Conservation (phyloP, 1,284 basidiomycete species). For the Moesziomyces parantarcticus region DNA sequence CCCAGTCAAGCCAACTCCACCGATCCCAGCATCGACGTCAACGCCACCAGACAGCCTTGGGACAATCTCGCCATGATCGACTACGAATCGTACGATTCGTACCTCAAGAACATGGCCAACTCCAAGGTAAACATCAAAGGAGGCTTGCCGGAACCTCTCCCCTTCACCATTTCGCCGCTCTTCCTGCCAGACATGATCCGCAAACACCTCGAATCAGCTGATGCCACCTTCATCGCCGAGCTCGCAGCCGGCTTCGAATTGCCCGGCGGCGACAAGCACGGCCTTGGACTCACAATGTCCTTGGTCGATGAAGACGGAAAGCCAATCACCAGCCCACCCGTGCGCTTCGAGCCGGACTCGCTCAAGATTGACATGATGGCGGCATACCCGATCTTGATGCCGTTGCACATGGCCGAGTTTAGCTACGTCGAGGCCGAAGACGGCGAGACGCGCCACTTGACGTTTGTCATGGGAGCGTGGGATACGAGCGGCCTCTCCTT, state of each 20-base stretch:
- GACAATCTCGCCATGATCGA: conserved; percentile 37
- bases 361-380: conserved; percentile 45
- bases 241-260: conserved; percentile 24
- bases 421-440: conserved; percentile 21
- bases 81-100: conserved; percentile 37
- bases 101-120: conserved; percentile 8
- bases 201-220: conserved; percentile 25
- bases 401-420: conserved; percentile 39
- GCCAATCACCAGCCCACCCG: conserved; percentile 19
- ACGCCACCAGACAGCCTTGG: conserved; percentile 12
- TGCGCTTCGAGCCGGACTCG: conserved; percentile 36
- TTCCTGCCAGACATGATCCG: conserved; percentile 39
- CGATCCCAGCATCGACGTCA: conserved; percentile 9
- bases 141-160: conserved; percentile 35
- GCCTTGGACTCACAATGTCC: conserved; percentile 16
- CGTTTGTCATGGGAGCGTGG: conserved; percentile 40
- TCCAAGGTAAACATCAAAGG: conserved; percentile 31
- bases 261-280: conserved; percentile 25
- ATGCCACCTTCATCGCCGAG: conserved; percentile 28
- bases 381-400: conserved; percentile 46
- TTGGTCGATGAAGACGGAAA: conserved; percentile 26
- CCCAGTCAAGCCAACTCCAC: conserved; percentile 6
- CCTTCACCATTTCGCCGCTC: conserved; percentile 49
- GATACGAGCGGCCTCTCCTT: conserved; percentile 26
- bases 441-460: conserved; percentile 16